phyloP scores from a whole-genome alignment of 805 yeast genomes.

The Starmerella bacillaris region DNA sequence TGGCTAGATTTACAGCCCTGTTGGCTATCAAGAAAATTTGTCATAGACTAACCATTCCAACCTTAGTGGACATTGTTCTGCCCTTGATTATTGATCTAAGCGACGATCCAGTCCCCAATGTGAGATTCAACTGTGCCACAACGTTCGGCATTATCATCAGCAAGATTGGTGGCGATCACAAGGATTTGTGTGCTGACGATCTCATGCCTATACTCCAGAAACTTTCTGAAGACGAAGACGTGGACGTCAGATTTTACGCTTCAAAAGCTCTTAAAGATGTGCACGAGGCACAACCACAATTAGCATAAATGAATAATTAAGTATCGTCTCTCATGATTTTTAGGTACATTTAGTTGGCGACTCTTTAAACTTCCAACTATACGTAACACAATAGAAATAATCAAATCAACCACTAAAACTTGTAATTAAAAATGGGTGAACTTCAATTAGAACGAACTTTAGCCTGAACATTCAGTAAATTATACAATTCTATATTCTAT shows the following conservation, averaged over 20 bases:
- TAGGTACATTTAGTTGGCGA: no score
- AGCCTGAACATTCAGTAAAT: no score
- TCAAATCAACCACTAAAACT: no score
- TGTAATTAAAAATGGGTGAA: no score
- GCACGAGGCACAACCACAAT: constrained; percentile 8
- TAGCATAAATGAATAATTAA: no score
- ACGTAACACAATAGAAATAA: no score
- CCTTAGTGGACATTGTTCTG: constrained; percentile 45
- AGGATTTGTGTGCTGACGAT: constrained; percentile 29
- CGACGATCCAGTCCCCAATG: constrained; percentile 79
- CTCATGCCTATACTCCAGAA: constrained; percentile 49
- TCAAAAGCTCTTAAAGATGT: constrained; percentile 35
- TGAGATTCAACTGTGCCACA: constrained; percentile 87
- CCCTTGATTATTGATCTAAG: constrained; percentile 63
- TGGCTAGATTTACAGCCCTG: constrained; percentile 78
- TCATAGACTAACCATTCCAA: constrained; percentile 45
- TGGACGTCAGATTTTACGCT: constrained; percentile 80
- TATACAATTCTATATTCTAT: no score
- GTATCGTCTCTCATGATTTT: no score
- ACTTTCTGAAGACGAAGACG: constrained; percentile 55
- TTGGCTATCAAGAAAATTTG: constrained; percentile 72
- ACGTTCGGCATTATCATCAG: constrained; percentile 42
- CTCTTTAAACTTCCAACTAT: no score
- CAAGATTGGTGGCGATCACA: constrained; percentile 28
- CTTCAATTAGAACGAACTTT: no score